Base-by-base conservation (phyloP, 1,284 basidiomycete species). In the Calocybe gambosa region DNA sequence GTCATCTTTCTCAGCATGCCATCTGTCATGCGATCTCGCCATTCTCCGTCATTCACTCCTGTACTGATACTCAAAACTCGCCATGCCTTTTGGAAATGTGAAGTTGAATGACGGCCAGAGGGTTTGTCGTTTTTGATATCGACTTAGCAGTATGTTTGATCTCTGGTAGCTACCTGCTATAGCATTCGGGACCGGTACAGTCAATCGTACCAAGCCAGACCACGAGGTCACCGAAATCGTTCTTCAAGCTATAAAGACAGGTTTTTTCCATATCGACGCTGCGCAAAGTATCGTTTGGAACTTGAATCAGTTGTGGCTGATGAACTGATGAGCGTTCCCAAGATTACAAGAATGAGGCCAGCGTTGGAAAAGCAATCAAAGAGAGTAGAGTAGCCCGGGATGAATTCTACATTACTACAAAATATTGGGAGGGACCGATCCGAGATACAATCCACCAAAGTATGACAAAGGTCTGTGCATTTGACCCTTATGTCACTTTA, bases 351-450 rank as follows among this genome's bases (percentile, higher is more conserved):
- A 81, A 75, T 36, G 77, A 79, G 58, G 63, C 67, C 23, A 73
- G 67, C 42, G 73, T 78, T 2, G 80, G 77, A 0, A 55, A 55
- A 16, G 80, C 75, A 4, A 68, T 83, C 40, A 63, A 63, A 12
- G 70, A 78, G 53, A 75, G 69, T 40, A 76, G 74, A 0, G 56
- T 79, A 0, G 49, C 60, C 13, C 69, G 77, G 15, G 58, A 65
- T n/a, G 68, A 76, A 2, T 38, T 81, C 15, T 81, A 65, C 51
- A 62, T 81, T 39, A 84, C 83, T 9, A 80, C 82, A 41, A 84
- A 83, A 60, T 78, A 72, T 49, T 51, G 65, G 6, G 62, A 60
- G 16, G 73, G 70, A 8, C 68, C 70, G 41, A 66, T 73, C 2
- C 67, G 63, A 37, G 60, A 70, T 31, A 66, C 63, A 4, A 41